phyloP scores from a whole-genome alignment of 1,284 basidiomycete species.

The Malassezia nana region DNA sequence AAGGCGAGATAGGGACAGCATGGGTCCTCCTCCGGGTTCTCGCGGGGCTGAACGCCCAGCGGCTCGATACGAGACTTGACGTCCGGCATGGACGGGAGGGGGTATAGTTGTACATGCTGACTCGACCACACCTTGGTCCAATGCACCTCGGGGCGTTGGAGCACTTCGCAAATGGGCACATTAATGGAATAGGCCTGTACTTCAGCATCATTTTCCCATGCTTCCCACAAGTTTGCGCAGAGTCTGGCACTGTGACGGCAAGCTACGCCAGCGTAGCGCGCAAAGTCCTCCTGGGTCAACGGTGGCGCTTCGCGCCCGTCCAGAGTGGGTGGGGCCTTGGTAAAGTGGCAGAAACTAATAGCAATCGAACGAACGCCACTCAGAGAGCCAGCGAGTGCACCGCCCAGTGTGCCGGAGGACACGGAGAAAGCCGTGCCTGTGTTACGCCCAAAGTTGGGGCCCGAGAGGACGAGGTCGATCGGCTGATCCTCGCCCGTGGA shows the following conservation, averaged over 20 bases:
- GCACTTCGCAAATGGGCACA: slow-evolving; percentile 36
- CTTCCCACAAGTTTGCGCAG: slow-evolving; percentile 27
- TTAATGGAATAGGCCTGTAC: slow-evolving; percentile 41
- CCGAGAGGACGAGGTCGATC: slow-evolving; percentile 41
- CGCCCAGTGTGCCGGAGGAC: slow-evolving; percentile 44
- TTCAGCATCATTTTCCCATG: slow-evolving; percentile 31
- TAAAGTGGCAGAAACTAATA: slow-evolving; percentile 42
- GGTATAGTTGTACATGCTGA: slow-evolving; percentile 10
- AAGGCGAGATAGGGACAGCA: slow-evolving; percentile 27
- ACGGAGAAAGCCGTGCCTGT: slow-evolving; percentile 44
- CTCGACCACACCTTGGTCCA: slow-evolving; percentile 44
- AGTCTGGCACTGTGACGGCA: slow-evolving; percentile 22
- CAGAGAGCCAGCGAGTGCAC: slow-evolving; percentile 35
- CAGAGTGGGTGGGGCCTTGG: slow-evolving; percentile 23
- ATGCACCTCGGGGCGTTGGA: slow-evolving; percentile 28
- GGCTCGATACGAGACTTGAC: background rate
- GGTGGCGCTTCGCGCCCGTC: slow-evolving; percentile 19
- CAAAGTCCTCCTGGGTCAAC: slow-evolving; percentile 16
- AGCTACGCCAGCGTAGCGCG: slow-evolving; percentile 18
- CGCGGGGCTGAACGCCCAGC: slow-evolving; percentile 1
- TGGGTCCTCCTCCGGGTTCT: slow-evolving; percentile 15
- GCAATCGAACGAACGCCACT: slow-evolving; percentile 32
- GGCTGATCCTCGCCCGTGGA: slow-evolving; percentile 15
- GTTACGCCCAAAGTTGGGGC: slow-evolving; percentile 46
- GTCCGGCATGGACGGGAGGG: background rate